phyloP scores from a whole-genome alignment of 2,329 filamentous ascomycete genomes.

The Leptographium wingfieldii region DNA sequence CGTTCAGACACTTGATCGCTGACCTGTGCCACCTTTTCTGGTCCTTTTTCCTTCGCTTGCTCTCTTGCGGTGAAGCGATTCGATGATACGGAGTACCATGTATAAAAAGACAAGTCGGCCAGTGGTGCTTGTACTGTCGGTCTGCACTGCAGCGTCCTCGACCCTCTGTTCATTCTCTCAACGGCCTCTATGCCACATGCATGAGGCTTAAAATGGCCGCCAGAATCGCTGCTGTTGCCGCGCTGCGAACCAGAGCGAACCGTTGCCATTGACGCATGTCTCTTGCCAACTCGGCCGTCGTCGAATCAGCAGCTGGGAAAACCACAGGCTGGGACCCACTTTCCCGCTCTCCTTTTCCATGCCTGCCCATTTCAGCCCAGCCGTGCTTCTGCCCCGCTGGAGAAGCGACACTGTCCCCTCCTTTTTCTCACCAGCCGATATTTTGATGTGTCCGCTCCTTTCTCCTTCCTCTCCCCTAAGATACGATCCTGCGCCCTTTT shows the following conservation, averaged over 20 bases:
- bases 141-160: not conserved
- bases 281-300: not conserved
- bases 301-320: slow-evolving; percentile 1
- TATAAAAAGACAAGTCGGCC: not conserved
- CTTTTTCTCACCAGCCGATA: slow-evolving; percentile 4
- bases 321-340: not conserved
- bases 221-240: not conserved
- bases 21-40: not conserved
- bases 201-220: not conserved
- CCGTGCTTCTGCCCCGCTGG: slow-evolving; percentile 3
- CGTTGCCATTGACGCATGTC: not conserved
- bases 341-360: not conserved
- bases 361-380: slow-evolving; percentile 1
- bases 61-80: not conserved
- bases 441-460: not conserved
- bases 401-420: slow-evolving; percentile 5
- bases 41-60: not conserved
- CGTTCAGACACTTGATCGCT: not conserved
- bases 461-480: not conserved
- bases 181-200: not conserved
- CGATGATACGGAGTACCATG: not conserved
- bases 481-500: not conserved
- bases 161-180: not conserved
- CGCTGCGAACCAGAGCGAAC: not conserved
- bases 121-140: not conserved